Evolutionary conservation across 345 rosid genomes (phyloP).

Genomic region (Corchorus capsularis): DNA sequence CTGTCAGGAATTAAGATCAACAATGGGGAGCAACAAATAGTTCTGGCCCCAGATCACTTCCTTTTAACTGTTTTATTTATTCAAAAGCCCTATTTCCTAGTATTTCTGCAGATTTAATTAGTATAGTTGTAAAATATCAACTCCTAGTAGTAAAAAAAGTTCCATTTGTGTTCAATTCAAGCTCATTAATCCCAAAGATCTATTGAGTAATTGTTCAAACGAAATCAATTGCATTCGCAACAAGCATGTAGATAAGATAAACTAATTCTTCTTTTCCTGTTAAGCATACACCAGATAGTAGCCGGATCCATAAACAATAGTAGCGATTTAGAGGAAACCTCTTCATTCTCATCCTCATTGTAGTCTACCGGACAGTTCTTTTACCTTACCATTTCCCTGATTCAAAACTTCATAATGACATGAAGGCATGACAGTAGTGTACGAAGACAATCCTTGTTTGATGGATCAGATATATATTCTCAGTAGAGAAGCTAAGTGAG

Average conservation of each 20-base stretch:
- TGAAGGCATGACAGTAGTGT: not conserved
- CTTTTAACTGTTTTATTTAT: not conserved
- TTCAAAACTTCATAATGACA: not conserved
- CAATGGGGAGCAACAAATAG: not conserved
- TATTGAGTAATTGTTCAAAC: not conserved
- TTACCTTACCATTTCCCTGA: not conserved
- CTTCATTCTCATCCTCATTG: not conserved
- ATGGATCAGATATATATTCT: not conserved
- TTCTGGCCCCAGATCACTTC: not conserved
- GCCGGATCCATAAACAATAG: not conserved
- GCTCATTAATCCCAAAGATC: not conserved
- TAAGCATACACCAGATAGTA: not conserved
- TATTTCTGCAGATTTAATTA: not conserved
- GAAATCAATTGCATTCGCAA: not conserved
- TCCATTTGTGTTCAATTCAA: not conserved
- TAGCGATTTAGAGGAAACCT: not conserved
- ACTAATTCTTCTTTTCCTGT: not conserved
- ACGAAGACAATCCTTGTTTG: not conserved
- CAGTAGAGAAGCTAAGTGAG: not conserved
- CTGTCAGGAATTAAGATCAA: slow-evolving; percentile 20
- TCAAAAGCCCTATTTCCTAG: not conserved
- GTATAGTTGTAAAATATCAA: not conserved
- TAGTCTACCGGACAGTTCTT: not conserved
- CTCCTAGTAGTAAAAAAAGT: not conserved
- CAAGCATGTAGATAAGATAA: not conserved